phyloP scores from a whole-genome alignment of 495 filamentous ascomycete genomes.

The Polyplosphaeria fusca region DNA sequence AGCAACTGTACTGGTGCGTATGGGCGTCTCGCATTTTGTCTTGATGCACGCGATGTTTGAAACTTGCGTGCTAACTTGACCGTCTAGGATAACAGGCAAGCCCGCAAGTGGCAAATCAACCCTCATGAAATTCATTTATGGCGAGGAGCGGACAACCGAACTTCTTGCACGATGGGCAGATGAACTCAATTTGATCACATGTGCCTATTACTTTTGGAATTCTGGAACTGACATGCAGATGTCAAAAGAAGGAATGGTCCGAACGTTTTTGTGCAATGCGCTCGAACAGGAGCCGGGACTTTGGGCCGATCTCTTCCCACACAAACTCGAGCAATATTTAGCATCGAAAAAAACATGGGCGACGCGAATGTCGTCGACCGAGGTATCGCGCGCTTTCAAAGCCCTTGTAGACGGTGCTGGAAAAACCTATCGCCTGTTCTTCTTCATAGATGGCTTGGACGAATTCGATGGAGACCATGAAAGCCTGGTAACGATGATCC shows the following conservation, averaged over 20 bases:
- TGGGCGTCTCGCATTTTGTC: too few relatives aligned
- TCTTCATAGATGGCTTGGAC: conserved; percentile 31
- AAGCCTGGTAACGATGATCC: conserved; percentile 2
- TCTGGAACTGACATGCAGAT: conserved; percentile 18
- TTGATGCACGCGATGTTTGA: too few relatives aligned
- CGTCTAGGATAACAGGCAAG: conserved; percentile 29
- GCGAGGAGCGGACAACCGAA: conserved; percentile 1
- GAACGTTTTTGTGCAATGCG: conserved; percentile 7
- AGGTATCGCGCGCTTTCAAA: neutral
- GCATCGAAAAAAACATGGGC: neutral
- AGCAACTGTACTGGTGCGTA: conserved; percentile 18
- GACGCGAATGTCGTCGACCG: neutral
- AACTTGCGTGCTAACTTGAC: too few relatives aligned
- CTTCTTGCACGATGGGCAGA: conserved; percentile 6
- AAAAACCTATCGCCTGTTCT: conserved; percentile 5
- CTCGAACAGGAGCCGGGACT: conserved; percentile 2
- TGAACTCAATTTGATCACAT: neutral
- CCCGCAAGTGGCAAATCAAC: conserved; percentile 26
- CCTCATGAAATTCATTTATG: conserved; percentile 26
- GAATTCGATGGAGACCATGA: conserved; percentile 16
- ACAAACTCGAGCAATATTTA: conserved; percentile 12
- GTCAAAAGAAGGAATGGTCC: conserved; percentile 22
- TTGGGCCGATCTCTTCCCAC: neutral
- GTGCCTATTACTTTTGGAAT: conserved; percentile 28
- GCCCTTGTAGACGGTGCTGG: neutral